phyloP scores from a whole-genome alignment of 257 asterid species.

The Avicennia marina region DNA sequence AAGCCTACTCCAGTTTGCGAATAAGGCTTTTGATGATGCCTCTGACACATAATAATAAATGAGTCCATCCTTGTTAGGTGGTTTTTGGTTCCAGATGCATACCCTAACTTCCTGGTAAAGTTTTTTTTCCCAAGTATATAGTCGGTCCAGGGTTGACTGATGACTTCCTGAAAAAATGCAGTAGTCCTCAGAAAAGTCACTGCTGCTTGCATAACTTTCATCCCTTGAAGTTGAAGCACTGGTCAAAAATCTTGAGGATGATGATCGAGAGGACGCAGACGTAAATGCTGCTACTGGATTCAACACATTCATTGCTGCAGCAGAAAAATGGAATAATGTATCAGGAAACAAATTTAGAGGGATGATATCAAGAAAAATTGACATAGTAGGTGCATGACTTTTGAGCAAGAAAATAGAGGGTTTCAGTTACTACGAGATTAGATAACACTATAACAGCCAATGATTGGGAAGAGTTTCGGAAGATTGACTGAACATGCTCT shows the following conservation, averaged over 20 bases:
- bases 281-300: slow-evolving; percentile 83
- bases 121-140: slow-evolving; percentile 94
- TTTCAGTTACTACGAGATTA: too few species aligned
- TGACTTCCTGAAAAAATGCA: slow-evolving; percentile 59
- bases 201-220: slow-evolving; percentile 58
- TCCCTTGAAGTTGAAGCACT: slow-evolving; percentile 60
- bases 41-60: not conserved
- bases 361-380: too few species aligned
- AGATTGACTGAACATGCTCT: too few species aligned
- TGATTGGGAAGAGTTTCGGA: too few species aligned
- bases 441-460: too few species aligned
- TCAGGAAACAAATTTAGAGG: slow-evolving; percentile 16
- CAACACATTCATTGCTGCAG: slow-evolving; percentile 80
- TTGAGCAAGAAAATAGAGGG: too few species aligned
- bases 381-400: too few species aligned
- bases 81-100: slow-evolving; percentile 31
- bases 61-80: slow-evolving; percentile 3
- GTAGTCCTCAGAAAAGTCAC: slow-evolving; percentile 65
- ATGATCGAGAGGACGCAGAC: slow-evolving; percentile 77
- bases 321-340: not conserved
- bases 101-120: slow-evolving; percentile 94
- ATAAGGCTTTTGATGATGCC: not conserved
- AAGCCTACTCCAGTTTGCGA: not conserved
- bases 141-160: slow-evolving; percentile 82
- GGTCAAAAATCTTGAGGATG: slow-evolving; percentile 62